These are phyloP conservation scores for Leccinum pachyderme DNA, from an alignment of 1,284 basidiomycete genomes.

Conservation along the genomic window DNA sequence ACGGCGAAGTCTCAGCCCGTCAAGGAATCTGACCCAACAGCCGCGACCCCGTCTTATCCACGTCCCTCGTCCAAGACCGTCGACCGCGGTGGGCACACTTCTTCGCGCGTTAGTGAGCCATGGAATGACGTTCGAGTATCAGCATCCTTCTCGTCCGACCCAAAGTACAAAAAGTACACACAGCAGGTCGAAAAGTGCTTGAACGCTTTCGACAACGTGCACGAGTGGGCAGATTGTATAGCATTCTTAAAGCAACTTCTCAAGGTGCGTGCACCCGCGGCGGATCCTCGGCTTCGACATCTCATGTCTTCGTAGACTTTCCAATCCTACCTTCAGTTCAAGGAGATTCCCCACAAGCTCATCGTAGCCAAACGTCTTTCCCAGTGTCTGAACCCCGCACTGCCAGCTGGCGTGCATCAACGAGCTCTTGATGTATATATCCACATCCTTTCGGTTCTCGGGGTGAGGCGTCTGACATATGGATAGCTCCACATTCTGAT, in stretches of 20 bases:
- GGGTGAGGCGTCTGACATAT: constrained; percentile 51
- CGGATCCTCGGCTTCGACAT: background rate
- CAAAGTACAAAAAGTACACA: constrained; percentile 96
- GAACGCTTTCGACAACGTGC: constrained; percentile 92
- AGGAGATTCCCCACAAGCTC: constrained; percentile 93
- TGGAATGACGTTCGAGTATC: constrained; percentile 28
- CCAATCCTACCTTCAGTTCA: constrained; percentile 88
- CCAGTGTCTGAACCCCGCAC: constrained; percentile 95
- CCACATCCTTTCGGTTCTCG: constrained; percentile 87
- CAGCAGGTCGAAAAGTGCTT: constrained; percentile 90
- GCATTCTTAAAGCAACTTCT: constrained; percentile 94
- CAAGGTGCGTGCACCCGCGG: constrained; percentile 52
- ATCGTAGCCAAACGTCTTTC: constrained; percentile 93
- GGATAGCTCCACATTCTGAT: constrained; percentile 3
- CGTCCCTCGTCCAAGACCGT: constrained; percentile 39
- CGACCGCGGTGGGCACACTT: constrained; percentile 47
- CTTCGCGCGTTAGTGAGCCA: constrained; percentile 1
- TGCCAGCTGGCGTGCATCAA: constrained; percentile 96
- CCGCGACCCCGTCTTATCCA: constrained; percentile 24
- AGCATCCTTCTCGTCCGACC: constrained; percentile 66
- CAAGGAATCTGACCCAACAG: constrained; percentile 23
- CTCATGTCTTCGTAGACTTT: constrained; percentile 61
- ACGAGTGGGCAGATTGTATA: constrained; percentile 99
- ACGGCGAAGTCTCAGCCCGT: constrained; percentile 11
- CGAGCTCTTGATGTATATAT: constrained; percentile 94